Evolutionary conservation across 2,329 filamentous ascomycete species (phyloP), one percentile per base, ranked within the genome.

Genomic region (Fusarium subglutinans): DNA sequence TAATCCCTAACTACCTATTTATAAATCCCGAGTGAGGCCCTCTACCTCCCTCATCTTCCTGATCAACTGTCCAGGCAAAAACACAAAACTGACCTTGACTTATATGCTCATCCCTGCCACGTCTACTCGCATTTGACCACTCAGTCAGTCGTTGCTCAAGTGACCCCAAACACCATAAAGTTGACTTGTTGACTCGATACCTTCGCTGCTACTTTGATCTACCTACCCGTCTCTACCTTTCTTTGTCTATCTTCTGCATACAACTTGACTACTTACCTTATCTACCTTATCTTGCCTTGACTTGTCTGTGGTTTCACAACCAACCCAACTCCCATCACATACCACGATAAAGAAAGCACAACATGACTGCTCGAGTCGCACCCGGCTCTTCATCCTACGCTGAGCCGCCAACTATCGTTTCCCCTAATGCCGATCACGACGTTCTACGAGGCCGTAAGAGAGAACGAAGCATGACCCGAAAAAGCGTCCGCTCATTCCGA

Each of bases 381-480:
- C 65, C 77, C 43, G 63, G 64, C 58, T 67, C 44, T 41, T 72
- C 79, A 47, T 38, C 76, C 58, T 73, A 76, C 63, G 69, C 72
- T 44, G 78, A 82, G 53, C 69, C 75, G 43, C 53, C 71, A 56
- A 63, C 75, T 33, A 73, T 74, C 17, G 57, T 77, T 35, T 68
- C 75, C 15, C 69, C 77, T 50, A 48, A 71, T 48, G 60, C 70
- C 55, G 81, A 82, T 22, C 75, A 77, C 53, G 81, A 83, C 53
- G 61, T 55, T 24, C 78, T 77, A 37, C 80, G 83, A 66, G 83
- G 83, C 37, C 83, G 83, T 68, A 85, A 81, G 74, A 80, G 83
- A 69, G 81, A 83, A 66, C 81, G 83, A 65, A 84, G 82, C 76
- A 78, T 79, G 41, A 82, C 80, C 48, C 79, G 82, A 43, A 70